Evolutionary conservation across 2,329 filamentous ascomycete genomes (phyloP).

Genomic region (Huntiella savannae): DNA sequence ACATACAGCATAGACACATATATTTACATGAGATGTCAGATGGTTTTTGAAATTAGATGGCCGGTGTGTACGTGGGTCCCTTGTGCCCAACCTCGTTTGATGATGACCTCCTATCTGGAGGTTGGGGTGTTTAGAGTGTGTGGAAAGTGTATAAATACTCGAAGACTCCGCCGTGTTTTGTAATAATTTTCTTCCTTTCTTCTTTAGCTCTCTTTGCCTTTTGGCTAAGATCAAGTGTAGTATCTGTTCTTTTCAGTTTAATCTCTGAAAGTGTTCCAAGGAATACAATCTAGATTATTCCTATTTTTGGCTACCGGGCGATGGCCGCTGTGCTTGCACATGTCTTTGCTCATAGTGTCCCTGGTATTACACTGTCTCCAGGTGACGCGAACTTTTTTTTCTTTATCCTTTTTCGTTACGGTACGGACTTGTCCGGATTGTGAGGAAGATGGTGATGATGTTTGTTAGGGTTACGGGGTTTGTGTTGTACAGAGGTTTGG

Average conservation of each 20-base stretch:
- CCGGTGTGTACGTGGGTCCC: no score
- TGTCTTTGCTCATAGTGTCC: constrained; percentile 13
- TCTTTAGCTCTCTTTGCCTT: constrained; percentile 19
- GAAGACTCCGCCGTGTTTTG: constrained; percentile 55
- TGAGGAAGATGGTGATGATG: constrained; percentile 19
- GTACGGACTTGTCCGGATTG: constrained; percentile 19
- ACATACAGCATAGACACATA: neutral
- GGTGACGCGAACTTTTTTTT: constrained; percentile 22
- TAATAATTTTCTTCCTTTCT: constrained; percentile 44
- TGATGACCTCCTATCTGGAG: no score
- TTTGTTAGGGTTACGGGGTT: neutral
- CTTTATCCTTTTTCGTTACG: constrained; percentile 21
- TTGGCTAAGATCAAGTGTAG: constrained; percentile 86
- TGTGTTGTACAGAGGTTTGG: neutral
- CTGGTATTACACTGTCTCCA: constrained; percentile 28
- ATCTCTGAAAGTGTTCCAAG: constrained; percentile 72
- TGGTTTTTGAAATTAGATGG: neutral
- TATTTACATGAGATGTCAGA: neutral
- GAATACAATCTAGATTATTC: constrained; percentile 63
- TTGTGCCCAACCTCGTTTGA: no score
- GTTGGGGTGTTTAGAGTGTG: no score
- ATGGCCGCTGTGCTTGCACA: constrained; percentile 12
- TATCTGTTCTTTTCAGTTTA: constrained; percentile 98
- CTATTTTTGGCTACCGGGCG: constrained; percentile 34
- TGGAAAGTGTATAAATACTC: constrained; percentile 37